Evolutionary conservation across 2,329 filamentous ascomycete species (phyloP), one percentile per base, ranked within the genome.

Genomic region (Aureobasidium mangrovei): DNA sequence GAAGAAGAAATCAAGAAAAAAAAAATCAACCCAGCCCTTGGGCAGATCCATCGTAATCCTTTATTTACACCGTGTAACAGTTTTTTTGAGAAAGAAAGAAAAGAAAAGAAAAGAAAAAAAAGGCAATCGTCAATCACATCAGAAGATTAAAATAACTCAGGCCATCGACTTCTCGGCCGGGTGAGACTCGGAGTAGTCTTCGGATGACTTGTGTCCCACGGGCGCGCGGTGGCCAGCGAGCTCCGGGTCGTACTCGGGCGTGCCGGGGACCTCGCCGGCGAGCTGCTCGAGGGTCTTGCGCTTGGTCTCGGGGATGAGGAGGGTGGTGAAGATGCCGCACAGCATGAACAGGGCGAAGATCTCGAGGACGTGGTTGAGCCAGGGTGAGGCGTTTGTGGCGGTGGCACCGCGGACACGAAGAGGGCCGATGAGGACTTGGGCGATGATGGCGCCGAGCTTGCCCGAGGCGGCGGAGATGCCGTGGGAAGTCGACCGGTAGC

Each of bases 261-360:
- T 83, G 24, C 82, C 83, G 2, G 81, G 77, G 2, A 79, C 73
- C 66, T 88, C 85, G 7, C 83, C 84, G 1, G 83, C 78, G 10
- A 88, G 73, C 61, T 86, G 80, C 66, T 89, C 88, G 40, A 93
- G 73, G 0, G 86, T 88, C 66, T 82, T 76, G 1, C 84, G 78
- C 72, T 85, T 89, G 0, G 84, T 90, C 70, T 90, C 87, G 0
- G 86, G 86, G 26, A 91, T 82, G n/a, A 91, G 70, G 3, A 90
- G 72, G 1, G 83, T 83, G 2, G 81, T 81, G 44, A 88, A 69
- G 44, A 80, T 78, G 35, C 88, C 88, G 49, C 79, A 77, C 4
- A 91, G 74, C 87, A 90, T 91, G 74, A 91, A 90, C 7, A 88
- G 74, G 0, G 85, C 85, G 67, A 88, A 90, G 36, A 90, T 85